Percentiles rank a stretch among this genome's conserved stretches.
Conservation (phyloP, 495 filamentous ascomycete genomes). For the Annulohypoxylon stygium region DNA sequence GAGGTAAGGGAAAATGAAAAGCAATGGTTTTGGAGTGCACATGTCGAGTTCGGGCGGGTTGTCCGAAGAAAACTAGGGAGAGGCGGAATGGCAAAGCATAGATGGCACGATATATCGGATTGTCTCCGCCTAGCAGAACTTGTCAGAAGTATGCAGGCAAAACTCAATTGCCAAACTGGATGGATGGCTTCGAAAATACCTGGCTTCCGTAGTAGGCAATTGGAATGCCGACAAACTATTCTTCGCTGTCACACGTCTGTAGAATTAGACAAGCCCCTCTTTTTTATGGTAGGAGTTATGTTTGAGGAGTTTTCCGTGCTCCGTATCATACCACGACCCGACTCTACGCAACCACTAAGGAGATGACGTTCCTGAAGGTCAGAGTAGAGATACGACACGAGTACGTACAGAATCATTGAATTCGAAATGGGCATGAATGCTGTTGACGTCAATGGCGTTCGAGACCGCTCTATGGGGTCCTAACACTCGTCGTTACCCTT, state of each 20-base stretch:
- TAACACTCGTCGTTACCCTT: conserved; percentile 29
- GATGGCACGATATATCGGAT: conserved; percentile 15
- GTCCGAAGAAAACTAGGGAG: conserved; percentile 33
- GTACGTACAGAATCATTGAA: conserved; percentile 5
- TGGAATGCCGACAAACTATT: background rate
- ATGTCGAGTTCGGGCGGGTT: conserved; percentile 26
- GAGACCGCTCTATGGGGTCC: conserved; percentile 14
- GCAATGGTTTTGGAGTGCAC: conserved; percentile 16
- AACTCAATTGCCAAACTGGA: background rate
- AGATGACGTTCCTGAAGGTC: conserved; percentile 1
- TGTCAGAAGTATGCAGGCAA: background rate
- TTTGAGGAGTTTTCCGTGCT: conserved; percentile 1
- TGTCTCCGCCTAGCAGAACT: background rate
- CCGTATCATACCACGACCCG: background rate
- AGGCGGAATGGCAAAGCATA: background rate
- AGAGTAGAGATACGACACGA: conserved; percentile 5
- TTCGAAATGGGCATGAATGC: conserved; percentile 2
- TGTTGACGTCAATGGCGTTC: conserved; percentile 45
- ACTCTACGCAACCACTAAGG: conserved; percentile 21
- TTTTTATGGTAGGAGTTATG: background rate
- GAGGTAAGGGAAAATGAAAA: background rate
- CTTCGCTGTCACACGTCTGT: conserved; percentile 6
- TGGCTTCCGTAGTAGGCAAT: background rate
- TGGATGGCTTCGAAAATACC: background rate
- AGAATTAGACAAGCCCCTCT: conserved; percentile 4